Evolutionary conservation across 2,329 filamentous ascomycete genomes (phyloP).

Genomic region (Nemania diffusa): DNA sequence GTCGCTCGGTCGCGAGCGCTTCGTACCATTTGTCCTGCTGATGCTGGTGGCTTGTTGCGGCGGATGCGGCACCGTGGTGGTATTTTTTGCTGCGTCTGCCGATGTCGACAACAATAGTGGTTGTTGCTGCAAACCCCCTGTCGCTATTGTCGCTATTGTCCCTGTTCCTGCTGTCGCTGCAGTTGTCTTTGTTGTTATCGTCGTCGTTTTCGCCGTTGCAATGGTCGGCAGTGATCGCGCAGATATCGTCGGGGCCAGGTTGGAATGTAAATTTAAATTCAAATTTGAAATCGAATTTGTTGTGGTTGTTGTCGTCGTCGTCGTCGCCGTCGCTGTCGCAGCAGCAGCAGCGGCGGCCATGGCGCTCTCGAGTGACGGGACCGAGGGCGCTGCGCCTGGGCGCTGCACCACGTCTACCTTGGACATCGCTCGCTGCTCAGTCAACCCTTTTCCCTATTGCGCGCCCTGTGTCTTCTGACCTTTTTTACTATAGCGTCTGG

Average conservation of each 20-base stretch:
- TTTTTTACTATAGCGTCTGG: constrained; percentile 39
- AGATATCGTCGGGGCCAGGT: background rate
- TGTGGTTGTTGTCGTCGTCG: constrained; percentile 21
- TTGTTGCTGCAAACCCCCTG: constrained; percentile 14
- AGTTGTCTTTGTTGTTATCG: constrained; percentile 4
- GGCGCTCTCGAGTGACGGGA: constrained; percentile 45
- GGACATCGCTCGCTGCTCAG: constrained; percentile 42
- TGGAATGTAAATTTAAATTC: background rate
- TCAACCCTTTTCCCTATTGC: constrained; percentile 42
- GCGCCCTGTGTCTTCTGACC: constrained; percentile 48
- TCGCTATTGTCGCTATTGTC: constrained; percentile 11
- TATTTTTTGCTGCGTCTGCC: background rate
- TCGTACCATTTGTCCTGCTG: constrained; percentile 39
- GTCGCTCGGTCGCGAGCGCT: constrained; percentile 47
- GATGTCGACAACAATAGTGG: too few relatives aligned
- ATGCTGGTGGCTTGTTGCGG: constrained; percentile 15
- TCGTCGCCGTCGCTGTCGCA: constrained; percentile 29
- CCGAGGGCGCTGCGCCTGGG: constrained; percentile 47
- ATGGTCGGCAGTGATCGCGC: constrained; percentile 20
- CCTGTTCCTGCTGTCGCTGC: constrained; percentile 13
- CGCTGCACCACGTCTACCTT: constrained; percentile 51
- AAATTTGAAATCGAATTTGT: constrained; percentile 6
- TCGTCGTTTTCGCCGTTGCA: constrained; percentile 17
- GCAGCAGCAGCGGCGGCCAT: constrained; percentile 43
- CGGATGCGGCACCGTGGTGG: background rate